Percentiles rank a stretch among this genome's conserved stretches.
Conservation (phyloP, 2,329 filamentous ascomycete species). For the Zalaria sp. region DNA sequence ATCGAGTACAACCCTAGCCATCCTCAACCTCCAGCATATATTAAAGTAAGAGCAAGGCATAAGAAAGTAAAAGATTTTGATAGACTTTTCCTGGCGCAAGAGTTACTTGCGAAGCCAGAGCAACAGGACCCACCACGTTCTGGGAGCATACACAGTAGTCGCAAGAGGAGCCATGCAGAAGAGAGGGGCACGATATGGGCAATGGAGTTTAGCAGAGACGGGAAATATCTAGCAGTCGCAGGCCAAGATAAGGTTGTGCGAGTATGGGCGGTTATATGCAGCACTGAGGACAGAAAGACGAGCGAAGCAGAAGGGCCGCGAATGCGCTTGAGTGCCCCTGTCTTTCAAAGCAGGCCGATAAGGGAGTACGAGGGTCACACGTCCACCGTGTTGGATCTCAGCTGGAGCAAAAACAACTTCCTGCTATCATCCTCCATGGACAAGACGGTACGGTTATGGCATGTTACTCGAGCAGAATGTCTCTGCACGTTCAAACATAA, state of each 20-base stretch:
- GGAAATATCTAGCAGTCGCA: constrained; percentile 79
- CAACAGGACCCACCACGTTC: constrained; percentile 19
- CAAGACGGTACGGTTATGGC: constrained; percentile 91
- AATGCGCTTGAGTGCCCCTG: constrained; percentile 66
- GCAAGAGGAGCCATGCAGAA: constrained; percentile 8
- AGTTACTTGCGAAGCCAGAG: constrained; percentile 44
- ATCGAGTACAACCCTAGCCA: constrained; percentile 70
- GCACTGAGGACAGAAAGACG: constrained; percentile 58
- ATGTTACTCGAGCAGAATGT: constrained; percentile 71
- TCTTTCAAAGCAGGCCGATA: constrained; percentile 67
- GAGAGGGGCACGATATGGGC: constrained; percentile 61
- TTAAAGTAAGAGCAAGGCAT: constrained; percentile 67
- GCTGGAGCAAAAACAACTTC: constrained; percentile 99
- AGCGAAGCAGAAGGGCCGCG: constrained; percentile 8
- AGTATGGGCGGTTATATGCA: constrained; percentile 79
- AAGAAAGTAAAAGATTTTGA: constrained; percentile 76
- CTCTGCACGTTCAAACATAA: constrained; percentile 88
- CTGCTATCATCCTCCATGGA: constrained; percentile 94
- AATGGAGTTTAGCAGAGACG: constrained; percentile 83
- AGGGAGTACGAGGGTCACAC: constrained; percentile 74
- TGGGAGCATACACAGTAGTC: background rate
- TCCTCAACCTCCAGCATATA: constrained; percentile 81
- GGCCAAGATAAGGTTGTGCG: constrained; percentile 77
- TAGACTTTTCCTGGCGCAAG: constrained; percentile 80
- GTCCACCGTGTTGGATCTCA: constrained; percentile 76